Conservation (phyloP, 2,329 filamentous ascomycete genomes). For the Lasiodiplodia citricola region DNA sequence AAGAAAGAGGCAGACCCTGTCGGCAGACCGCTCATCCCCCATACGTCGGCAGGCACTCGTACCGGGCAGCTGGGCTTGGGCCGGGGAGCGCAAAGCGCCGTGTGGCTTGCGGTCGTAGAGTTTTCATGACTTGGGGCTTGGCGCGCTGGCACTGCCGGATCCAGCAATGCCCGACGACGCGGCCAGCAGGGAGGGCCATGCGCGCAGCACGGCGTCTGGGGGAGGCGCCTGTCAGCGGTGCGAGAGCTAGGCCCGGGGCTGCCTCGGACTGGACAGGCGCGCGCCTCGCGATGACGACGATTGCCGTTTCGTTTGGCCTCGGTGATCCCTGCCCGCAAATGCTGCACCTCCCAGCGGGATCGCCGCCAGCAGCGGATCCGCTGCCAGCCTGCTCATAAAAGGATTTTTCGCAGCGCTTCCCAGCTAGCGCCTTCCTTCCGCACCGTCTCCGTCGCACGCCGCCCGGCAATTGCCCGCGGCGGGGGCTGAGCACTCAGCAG, state of each 20-base stretch:
- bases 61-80: constrained; percentile 11
- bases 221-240: neutral
- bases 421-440: constrained; percentile 52
- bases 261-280: constrained; percentile 5
- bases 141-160: neutral
- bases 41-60: constrained; percentile 12
- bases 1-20: constrained; percentile 8
- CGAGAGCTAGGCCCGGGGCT: neutral
- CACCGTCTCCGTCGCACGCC: constrained; percentile 50
- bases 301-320: constrained; percentile 6
- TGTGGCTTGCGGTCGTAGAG: constrained; percentile 21
- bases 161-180: neutral
- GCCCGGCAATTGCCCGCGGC: neutral
- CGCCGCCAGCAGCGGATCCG: constrained; percentile 16
- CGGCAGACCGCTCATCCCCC: constrained; percentile 20
- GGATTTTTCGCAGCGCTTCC: constrained; percentile 3
- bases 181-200: constrained; percentile 6
- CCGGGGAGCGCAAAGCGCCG: constrained; percentile 9
- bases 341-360: constrained; percentile 15
- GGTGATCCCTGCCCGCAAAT: constrained; percentile 9
- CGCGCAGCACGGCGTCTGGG: neutral
- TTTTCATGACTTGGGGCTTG: constrained; percentile 7
- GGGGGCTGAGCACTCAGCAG: neutral
- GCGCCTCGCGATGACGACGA: constrained; percentile 17
- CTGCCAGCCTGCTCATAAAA: neutral